phyloP scores from a whole-genome alignment of 2,329 filamentous ascomycete species.

The Penicillium brevicompactum region DNA sequence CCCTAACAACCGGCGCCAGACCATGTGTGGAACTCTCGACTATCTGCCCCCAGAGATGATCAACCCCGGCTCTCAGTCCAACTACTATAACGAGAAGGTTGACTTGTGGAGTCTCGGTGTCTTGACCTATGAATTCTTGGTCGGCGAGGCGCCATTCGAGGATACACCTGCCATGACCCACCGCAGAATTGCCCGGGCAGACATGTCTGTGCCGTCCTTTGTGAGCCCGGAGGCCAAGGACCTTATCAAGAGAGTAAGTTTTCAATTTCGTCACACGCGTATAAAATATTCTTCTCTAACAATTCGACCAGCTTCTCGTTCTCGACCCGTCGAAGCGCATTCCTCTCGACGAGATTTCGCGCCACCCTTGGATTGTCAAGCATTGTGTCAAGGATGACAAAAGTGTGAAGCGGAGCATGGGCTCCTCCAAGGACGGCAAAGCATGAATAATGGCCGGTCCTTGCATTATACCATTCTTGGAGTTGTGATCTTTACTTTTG shows the following conservation, averaged over 20 bases:
- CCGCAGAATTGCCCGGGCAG: slow-evolving; percentile 79
- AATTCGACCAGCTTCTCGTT: slow-evolving; percentile 68
- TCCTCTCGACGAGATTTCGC: slow-evolving; percentile 81
- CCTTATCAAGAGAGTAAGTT: slow-evolving; percentile 78
- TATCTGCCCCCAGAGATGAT: slow-evolving; percentile 99
- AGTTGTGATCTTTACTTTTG: slow-evolving; percentile 19
- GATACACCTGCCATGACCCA: slow-evolving; percentile 95
- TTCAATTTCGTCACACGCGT: background rate
- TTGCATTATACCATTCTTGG: slow-evolving; percentile 17
- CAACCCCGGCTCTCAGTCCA: slow-evolving; percentile 75
- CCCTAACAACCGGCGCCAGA: slow-evolving; percentile 88
- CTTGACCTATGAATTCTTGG: slow-evolving; percentile 92
- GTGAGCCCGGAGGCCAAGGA: slow-evolving; percentile 89
- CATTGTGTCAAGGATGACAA: slow-evolving; percentile 70
- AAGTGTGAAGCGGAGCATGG: slow-evolving; percentile 46
- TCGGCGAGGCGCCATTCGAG: slow-evolving; percentile 95
- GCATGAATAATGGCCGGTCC: slow-evolving; percentile 22
- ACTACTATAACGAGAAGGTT: slow-evolving; percentile 92
- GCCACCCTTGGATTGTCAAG: slow-evolving; percentile 95
- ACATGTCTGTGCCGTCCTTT: slow-evolving; percentile 90
- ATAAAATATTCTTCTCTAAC: slow-evolving; percentile 21
- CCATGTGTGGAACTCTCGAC: slow-evolving; percentile 95
- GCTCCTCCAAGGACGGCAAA: slow-evolving; percentile 37
- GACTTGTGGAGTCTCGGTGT: slow-evolving; percentile 96
- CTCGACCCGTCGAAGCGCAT: slow-evolving; percentile 93